Conservation (phyloP, 192 early-diverging fungal species). For the Backusella parvicylindrica region DNA sequence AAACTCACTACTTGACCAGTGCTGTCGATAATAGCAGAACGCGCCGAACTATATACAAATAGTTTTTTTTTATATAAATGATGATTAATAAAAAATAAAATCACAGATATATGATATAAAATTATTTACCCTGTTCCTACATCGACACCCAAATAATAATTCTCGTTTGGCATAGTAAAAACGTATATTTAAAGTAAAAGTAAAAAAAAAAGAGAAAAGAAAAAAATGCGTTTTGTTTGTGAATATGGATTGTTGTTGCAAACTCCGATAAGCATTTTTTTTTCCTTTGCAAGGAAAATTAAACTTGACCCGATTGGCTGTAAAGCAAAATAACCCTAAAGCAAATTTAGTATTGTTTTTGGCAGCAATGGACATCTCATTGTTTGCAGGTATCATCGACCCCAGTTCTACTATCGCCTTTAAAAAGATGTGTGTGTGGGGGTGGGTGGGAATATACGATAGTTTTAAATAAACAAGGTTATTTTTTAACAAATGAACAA, state of each 20-base stretch:
- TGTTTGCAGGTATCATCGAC: too few relatives aligned
- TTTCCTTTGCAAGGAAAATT: neutral
- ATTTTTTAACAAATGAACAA: too few relatives aligned
- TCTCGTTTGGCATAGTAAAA: neutral
- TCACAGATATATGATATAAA: neutral
- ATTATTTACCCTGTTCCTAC: constrained; percentile 49
- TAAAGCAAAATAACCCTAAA: neutral
- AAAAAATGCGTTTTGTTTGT: neutral
- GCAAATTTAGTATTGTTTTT: neutral
- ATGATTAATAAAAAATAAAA: neutral
- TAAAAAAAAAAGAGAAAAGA: neutral
- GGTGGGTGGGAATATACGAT: too few relatives aligned
- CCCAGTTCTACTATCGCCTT: too few relatives aligned
- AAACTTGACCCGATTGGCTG: neutral
- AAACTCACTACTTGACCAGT: constrained; percentile 50
- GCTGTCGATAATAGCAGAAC: constrained; percentile 49
- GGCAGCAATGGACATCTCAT: too few relatives aligned
- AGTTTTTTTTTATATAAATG: neutral
- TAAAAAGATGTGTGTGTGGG: too few relatives aligned
- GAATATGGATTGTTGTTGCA: neutral
- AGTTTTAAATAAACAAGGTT: too few relatives aligned
- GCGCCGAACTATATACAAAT: constrained; percentile 32
- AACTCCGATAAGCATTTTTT: neutral
- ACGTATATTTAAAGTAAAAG: neutral
- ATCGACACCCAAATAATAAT: constrained; percentile 57